Base-by-base conservation (phyloP, 345 rosid genomes). In the Garcia nutans region DNA sequence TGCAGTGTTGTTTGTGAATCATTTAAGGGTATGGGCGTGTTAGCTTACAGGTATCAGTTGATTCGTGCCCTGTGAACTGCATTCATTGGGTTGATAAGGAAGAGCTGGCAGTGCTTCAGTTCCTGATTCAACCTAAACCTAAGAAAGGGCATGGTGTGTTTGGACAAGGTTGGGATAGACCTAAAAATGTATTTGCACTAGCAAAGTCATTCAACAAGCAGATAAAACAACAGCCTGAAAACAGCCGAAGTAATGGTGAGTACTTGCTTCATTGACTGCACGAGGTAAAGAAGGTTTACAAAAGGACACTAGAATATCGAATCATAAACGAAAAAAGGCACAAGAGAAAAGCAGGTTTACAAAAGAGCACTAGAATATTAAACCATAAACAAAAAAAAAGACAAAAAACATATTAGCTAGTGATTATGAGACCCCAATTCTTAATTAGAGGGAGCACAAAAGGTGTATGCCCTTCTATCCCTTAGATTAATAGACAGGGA, bases 61-160 rank as follows among this genome's bases (percentile, higher is more conserved):
- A 88, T 26, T 88, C 91, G 0, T 88, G 92, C 78, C 95, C 92
- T 0, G 89, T 88, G 80, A 87, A 88, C 81, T 88, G 91, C 82
- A 90, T 87, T 57, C 75, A 86, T 65, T 81, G 89, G 94, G 91
- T 88, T 74, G 84, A 82, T 8, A 82, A 67, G 37, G 87, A 87
- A 75, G 92, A 90, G 52, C 24, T 88, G 59, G 76, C 67, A n/a
- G 80, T 87, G 78, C 90, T 87, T 8, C 92, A 90, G 78, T 86
- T 84, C 70, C 68, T 90, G 61, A 70, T 58, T 12, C 89, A 74
- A 55, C 91, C 94, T 47, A 86, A 81, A 76, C 84, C 64, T 0
- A 84, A 82, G 74, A 80, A 83, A 41, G 87, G 84, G 49, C 83
- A 86, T 70, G 94, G 92, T 19, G 79, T 90, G 15, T 90, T 85